Evolutionary conservation across 1,284 basidiomycete species (phyloP), one percentile per base, ranked within the genome.

Genomic region (Agaricales sp.): DNA sequence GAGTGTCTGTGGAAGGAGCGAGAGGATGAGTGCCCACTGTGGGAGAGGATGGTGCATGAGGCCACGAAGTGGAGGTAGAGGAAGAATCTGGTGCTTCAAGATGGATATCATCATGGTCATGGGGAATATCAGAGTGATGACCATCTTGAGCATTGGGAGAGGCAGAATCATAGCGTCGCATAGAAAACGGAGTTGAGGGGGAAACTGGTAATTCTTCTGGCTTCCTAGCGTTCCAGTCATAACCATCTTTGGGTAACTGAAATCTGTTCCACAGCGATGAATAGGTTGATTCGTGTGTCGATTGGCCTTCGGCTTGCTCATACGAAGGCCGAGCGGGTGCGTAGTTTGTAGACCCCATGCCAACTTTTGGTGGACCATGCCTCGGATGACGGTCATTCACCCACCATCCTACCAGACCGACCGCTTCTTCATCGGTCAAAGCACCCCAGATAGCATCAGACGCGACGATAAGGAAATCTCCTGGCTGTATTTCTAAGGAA

Each of bases 401-500:
- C 78, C 75, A 78, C 46, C 61, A 53, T 12, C 73, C 75, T 8
- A 76, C 67, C 2, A 82, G 64, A 2, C 75, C 76, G 12, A 81
- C 78, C 0, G 73, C 79, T 55, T 82, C 79, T 55, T 76, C 72
- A 57, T 68, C 77, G 43, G 69, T 71, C 51, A 82, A 62, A 53
- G 70, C 68, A 48, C 81, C 75, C 75, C 77, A 80, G 14, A 83
- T 58, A 2, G 78, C 78, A 54, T 75, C 72, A 3, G 74, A 74
- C 0, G 70, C 78, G 59, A 82, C 60, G 46, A 82, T 74, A 49
- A 81, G 59, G 55, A 78, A 77, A 55, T 78, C 76, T 3, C 72
- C 74, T 0, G 68, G 67, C 37, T 63, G 50, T 8, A 78, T 58
- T 24, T 66, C 55, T 16, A 63, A 65, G 1, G 63, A 68, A 25